These are phyloP conservation scores for Naganishia vaughanmartiniae DNA, from an alignment of 768 basidiomycete genomes.

Conservation along the genomic window DNA sequence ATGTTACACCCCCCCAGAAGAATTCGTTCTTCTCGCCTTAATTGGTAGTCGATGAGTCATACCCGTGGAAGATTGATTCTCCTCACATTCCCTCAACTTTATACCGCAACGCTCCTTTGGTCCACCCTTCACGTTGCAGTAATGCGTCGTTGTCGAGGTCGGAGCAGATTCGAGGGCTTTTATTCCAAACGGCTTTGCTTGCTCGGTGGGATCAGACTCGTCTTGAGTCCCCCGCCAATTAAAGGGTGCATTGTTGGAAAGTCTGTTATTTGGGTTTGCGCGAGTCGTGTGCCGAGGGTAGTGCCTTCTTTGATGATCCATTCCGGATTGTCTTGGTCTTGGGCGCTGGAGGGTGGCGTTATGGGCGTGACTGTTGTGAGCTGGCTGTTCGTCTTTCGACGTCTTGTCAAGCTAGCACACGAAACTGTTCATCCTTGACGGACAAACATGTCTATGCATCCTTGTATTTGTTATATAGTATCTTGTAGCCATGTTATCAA, in stretches of 20 bases:
- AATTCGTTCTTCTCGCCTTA: conserved; percentile 5
- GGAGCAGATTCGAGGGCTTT: conserved; percentile 16
- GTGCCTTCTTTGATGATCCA: neutral
- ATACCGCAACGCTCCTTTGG: conserved; percentile 17
- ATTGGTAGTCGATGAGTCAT: conserved; percentile 35
- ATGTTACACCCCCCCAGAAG: conserved; percentile 4
- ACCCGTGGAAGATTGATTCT: conserved; percentile 28
- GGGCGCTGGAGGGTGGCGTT: conserved; percentile 22
- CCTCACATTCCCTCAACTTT: conserved; percentile 12
- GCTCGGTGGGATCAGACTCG: conserved; percentile 20
- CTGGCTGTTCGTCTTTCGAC: conserved; percentile 8
- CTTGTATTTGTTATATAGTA: conserved; percentile 8
- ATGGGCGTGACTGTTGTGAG: conserved; percentile 13
- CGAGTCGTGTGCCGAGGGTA: conserved; percentile 18
- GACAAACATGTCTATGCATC: neutral
- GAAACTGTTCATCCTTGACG: conserved; percentile 19
- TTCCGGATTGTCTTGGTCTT: conserved; percentile 1
- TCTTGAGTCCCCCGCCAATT: conserved; percentile 23
- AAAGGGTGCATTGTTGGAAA: conserved; percentile 12
- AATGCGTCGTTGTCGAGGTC: neutral
- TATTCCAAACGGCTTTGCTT: conserved; percentile 15
- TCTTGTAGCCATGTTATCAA: neutral
- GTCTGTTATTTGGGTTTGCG: conserved; percentile 16
- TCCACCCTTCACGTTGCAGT: conserved; percentile 1
- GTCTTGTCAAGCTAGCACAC: neutral